A percentile compares a stretch with the other conserved stretches of the same genome.
These are phyloP conservation scores for Emergomyces orientalis DNA, from an alignment of 2,329 filamentous ascomycete species.

Conservation along the genomic window DNA sequence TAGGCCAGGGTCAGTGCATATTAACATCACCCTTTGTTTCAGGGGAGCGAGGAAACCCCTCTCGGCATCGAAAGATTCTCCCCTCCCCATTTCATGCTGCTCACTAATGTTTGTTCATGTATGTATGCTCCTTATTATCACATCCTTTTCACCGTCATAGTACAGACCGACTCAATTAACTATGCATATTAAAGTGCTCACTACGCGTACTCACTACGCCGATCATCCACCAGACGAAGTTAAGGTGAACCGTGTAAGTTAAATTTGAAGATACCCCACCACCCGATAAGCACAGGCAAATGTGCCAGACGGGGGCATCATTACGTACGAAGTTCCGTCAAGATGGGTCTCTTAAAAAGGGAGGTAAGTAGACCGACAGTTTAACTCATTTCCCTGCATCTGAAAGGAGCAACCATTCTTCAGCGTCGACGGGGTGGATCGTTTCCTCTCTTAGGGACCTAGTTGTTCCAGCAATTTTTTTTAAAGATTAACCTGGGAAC, in stretches of 20 bases:
- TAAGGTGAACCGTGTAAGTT: not conserved
- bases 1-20: too few species aligned
- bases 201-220: too few species aligned
- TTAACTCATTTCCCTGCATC: not conserved
- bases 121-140: not conserved
- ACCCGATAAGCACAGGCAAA: not conserved
- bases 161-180: too few species aligned
- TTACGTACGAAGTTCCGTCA: not conserved
- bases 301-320: not conserved
- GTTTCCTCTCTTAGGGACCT: too few species aligned
- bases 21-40: not conserved
- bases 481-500: not conserved
- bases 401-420: not conserved
- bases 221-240: not conserved
- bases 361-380: slow-evolving; percentile 2
- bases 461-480: not conserved
- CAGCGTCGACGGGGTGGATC: not conserved
- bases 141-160: not conserved
- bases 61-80: not conserved
- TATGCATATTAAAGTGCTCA: too few species aligned
- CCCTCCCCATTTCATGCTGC: not conserved
- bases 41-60: too few species aligned
- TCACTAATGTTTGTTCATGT: not conserved
- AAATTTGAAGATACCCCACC: not conserved
- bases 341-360: not conserved